Evolutionary conservation across 139 green algal species (phyloP).

Genomic region (Tetradesmus lagerheimii): DNA sequence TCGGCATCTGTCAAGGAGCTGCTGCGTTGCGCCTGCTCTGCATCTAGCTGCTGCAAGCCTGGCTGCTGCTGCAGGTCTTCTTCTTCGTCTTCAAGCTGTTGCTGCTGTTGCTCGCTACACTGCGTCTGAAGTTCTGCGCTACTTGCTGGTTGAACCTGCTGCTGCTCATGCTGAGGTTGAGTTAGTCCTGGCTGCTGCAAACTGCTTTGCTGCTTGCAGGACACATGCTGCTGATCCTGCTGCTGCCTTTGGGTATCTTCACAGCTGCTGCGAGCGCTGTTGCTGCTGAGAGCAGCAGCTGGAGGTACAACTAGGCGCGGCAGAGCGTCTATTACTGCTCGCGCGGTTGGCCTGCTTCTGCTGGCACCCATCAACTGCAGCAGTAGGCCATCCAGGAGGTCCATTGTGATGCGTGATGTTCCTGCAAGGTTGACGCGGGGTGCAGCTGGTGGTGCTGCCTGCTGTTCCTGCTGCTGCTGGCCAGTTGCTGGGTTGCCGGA

Average conservation of each 20-base stretch:
- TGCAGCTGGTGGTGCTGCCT: not conserved
- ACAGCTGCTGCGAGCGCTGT: not conserved
- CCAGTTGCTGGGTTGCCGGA: not conserved
- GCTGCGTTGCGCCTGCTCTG: not conserved
- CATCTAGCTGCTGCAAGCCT: not conserved
- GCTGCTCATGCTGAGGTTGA: not conserved
- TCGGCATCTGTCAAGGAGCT: not conserved
- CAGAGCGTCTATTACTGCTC: not conserved
- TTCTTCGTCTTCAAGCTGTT: not conserved
- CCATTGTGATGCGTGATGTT: slow-evolving; percentile 1
- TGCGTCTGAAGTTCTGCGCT: not conserved
- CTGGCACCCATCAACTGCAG: slow-evolving; percentile 2
- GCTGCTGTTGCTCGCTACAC: not conserved
- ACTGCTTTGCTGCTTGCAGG: not conserved
- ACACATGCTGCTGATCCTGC: not conserved
- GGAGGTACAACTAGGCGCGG: slow-evolving; percentile 1
- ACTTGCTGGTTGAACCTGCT: not conserved
- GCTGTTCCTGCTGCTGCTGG: not conserved
- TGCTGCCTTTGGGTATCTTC: not conserved
- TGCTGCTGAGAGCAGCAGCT: not conserved
- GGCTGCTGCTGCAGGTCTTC: not conserved
- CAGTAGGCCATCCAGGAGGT: slow-evolving; percentile 13
- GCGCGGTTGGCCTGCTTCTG: slow-evolving; percentile 20
- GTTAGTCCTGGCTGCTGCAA: not conserved
- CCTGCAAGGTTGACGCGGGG: not conserved